These are phyloP conservation scores for Fagus crenata DNA, from an alignment of 306 rosid species.

Conservation along the genomic window DNA sequence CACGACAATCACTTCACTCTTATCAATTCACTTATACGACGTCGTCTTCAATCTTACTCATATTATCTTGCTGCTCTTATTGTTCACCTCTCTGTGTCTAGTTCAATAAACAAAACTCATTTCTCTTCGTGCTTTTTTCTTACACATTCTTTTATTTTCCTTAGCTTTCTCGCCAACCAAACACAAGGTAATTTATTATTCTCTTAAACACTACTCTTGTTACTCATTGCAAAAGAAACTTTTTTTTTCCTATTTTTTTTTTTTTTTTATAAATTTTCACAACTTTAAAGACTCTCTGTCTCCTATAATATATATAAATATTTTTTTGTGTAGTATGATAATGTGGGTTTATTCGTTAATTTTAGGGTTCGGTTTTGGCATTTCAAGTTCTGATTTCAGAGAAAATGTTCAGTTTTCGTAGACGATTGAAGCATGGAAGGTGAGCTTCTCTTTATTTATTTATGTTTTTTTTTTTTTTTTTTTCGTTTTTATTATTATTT, in stretches of 20 bases:
- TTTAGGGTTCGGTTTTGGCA: slow-evolving; percentile 19
- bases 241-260: too few species aligned
- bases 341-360: slow-evolving; percentile 27
- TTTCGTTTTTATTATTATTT: background rate
- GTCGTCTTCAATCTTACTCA: background rate
- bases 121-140: slow-evolving; percentile 1
- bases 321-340: slow-evolving; percentile 18
- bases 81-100: too few species aligned
- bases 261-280: background rate
- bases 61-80: too few species aligned
- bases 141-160: slow-evolving; percentile 12
- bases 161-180: slow-evolving; percentile 35
- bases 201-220: background rate
- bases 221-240: background rate
- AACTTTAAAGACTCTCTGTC: background rate
- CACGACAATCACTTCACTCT: too few species aligned
- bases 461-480: background rate
- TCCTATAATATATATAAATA: background rate
- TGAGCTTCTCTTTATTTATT: slow-evolving; percentile 24
- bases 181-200: slow-evolving; percentile 10
- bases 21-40: too few species aligned
- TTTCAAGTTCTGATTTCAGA: slow-evolving; percentile 11
- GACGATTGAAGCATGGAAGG: slow-evolving; percentile 83
- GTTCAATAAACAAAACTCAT: too few species aligned
- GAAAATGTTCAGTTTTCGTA: slow-evolving; percentile 83